These are phyloP conservation scores for Tetrahymena thermophila DNA, from an alignment of 73 alveolate species.

Conservation along the genomic window DNA sequence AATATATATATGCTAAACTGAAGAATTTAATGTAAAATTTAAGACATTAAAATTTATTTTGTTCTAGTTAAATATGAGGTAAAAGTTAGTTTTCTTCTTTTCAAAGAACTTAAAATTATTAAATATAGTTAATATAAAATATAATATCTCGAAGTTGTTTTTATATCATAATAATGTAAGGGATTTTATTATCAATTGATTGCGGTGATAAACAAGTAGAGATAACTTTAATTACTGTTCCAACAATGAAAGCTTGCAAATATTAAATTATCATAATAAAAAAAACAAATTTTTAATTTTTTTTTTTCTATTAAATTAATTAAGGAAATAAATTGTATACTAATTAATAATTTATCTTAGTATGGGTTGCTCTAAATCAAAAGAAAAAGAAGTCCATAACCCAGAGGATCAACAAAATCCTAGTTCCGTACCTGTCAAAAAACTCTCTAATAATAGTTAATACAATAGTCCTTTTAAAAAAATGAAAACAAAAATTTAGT, in stretches of 20 bases:
- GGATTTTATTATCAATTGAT: not conserved
- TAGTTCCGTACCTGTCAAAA: not conserved
- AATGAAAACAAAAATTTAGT: not conserved
- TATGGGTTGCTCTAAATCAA: not conserved
- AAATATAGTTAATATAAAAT: too few species aligned
- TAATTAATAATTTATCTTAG: not conserved
- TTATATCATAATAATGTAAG: not conserved
- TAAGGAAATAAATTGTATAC: not conserved
- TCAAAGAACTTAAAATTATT: too few species aligned
- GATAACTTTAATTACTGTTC: not conserved
- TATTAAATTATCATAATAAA: not conserved
- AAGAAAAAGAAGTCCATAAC: not conserved
- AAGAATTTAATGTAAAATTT: too few species aligned
- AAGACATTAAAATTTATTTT: too few species aligned
- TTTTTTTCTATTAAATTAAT: not conserved
- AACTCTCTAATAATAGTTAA: not conserved
- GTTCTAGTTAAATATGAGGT: too few species aligned
- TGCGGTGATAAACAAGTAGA: not conserved
- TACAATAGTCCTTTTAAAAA: not conserved
- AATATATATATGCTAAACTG: too few species aligned
- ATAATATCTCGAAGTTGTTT: not conserved
- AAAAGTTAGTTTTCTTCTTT: too few species aligned
- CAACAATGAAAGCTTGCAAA: too few species aligned
- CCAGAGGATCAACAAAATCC: not conserved
- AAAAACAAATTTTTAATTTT: too few species aligned